Conservation (phyloP, 768 basidiomycete species). For the Neoboletus subvelutipes region DNA sequence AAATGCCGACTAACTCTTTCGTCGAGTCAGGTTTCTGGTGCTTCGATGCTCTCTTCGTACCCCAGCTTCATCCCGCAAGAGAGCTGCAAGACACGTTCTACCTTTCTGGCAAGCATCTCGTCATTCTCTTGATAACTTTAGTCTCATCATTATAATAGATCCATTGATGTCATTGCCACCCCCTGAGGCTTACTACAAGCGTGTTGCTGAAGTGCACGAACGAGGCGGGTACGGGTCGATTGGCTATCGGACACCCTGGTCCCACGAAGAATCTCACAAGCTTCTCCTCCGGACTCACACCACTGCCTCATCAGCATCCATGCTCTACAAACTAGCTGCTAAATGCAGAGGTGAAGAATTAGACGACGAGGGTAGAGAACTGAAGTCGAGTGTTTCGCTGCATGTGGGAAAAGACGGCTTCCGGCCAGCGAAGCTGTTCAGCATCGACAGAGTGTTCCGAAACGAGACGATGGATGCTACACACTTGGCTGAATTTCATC, state of each 20-base stretch:
- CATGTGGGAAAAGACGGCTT: constrained; percentile 62
- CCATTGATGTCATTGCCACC: constrained; percentile 76
- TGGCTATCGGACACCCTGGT: constrained; percentile 98
- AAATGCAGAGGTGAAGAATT: constrained; percentile 63
- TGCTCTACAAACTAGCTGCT: constrained; percentile 93
- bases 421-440: constrained; percentile 91
- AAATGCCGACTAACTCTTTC: constrained; percentile 96
- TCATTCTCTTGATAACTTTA: not conserved
- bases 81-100: constrained; percentile 99
- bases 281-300: constrained; percentile 96
- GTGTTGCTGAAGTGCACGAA: constrained; percentile 81
- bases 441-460: constrained; percentile 97
- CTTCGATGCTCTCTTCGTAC: constrained; percentile 97
- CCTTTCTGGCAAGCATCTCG: constrained; percentile 66
- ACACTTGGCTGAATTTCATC: constrained; percentile 98
- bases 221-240: constrained; percentile 87
- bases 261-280: constrained; percentile 85
- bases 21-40: constrained; percentile 99
- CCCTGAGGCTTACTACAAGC: constrained; percentile 78
- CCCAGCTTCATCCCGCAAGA: constrained; percentile 97
- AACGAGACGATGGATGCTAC: constrained; percentile 99
- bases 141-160: constrained; percentile 46
- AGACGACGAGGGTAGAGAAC: constrained; percentile 34
- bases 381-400: constrained; percentile 7
- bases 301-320: constrained; percentile 89